A percentile compares a stretch with the other conserved stretches of the same genome.
These are phyloP conservation scores for Trichothecium roseum DNA, from an alignment of 2,329 filamentous ascomycete genomes.

Conservation along the genomic window DNA sequence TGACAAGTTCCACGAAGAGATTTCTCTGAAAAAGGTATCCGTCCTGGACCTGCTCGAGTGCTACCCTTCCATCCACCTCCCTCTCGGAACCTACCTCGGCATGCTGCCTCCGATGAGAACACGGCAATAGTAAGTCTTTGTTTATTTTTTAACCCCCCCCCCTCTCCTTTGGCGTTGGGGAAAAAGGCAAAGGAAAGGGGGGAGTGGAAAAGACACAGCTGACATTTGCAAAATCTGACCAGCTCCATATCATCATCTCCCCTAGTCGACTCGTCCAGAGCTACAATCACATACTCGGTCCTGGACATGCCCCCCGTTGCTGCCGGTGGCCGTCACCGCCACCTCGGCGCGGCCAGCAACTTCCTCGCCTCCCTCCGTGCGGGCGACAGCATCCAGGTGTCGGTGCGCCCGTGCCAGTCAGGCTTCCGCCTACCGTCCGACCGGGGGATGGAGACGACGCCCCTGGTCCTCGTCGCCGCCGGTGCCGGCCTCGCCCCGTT, in stretches of 20 bases:
- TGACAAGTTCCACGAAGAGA: conserved; percentile 24
- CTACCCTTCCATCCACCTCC: conserved; percentile 36
- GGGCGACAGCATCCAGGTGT: conserved; percentile 31
- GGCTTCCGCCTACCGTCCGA: conserved; percentile 34
- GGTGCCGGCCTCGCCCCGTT: conserved; percentile 19
- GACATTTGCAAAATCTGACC: background rate
- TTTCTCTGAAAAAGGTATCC: conserved; percentile 37
- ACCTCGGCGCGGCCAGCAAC: conserved; percentile 46
- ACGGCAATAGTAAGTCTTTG: conserved; percentile 18
- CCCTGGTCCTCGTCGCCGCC: conserved; percentile 20
- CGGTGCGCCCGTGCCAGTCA: conserved; percentile 24
- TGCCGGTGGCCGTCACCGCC: conserved; percentile 28
- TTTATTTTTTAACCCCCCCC: background rate
- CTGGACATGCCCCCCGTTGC: conserved; percentile 40
- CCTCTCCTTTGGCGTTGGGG: no score
- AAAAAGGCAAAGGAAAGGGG: no score
- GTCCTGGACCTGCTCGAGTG: conserved; percentile 52
- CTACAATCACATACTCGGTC: conserved; percentile 54
- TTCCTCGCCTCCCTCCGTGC: conserved; percentile 38
- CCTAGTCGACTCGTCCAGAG: conserved; percentile 38
- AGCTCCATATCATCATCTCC: conserved; percentile 59
- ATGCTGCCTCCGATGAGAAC: conserved; percentile 52
- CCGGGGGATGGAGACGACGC: conserved; percentile 20
- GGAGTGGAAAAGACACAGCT: no score
- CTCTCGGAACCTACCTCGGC: conserved; percentile 48